Base-by-base conservation (phyloP, 2,329 filamentous ascomycete species). In the Didymella pomorum region DNA sequence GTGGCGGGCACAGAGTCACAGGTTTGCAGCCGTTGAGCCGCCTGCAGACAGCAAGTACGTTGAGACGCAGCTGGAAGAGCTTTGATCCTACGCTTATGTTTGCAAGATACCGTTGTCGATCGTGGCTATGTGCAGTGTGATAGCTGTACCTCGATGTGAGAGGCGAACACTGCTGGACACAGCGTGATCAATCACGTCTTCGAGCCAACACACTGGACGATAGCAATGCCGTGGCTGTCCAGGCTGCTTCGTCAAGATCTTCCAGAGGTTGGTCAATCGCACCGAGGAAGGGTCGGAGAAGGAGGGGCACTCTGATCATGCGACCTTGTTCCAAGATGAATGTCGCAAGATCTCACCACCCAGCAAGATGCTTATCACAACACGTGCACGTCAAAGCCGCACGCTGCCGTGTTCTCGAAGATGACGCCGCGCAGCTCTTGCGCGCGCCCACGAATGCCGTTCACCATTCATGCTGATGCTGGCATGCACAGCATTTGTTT, bases 401-500 rank as follows among this genome's bases (percentile, higher is more conserved):
- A 18, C 33, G 20, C 45, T 63, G 45, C 58, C 60, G 60, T 50
- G 44, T 45, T 41, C 29, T 48, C 16, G 29, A 48, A 21, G 18
- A 50, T 29, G 52, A 51, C 39, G 49, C 39, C 20, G 41, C 47
- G 39, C 55, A 42, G 45, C 50, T 58, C 52, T 37, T 44, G 37
- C 45, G 33, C 28, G 56, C 48, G 41, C 33, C 33, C 44, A 25
- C 12, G 23, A n/a, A 16, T 26, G 41, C 14, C 23, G 21, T 43
- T 18, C 41, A 26, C 7, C 41, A 26, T 31, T 21, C 54, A 60
- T 58, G 56, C 53, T 56, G 54, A 52, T 58, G 60, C 52, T 46
- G 53, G 58, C 56, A 56, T 71, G 70, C 70, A 71, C 66, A 67
- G 66, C 55, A 41, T 57, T 62, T 59, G 71, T 72, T 71, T 71